phyloP scores from a whole-genome alignment of 176 grass and related monocot genomes.

The Raddia distichophylla region DNA sequence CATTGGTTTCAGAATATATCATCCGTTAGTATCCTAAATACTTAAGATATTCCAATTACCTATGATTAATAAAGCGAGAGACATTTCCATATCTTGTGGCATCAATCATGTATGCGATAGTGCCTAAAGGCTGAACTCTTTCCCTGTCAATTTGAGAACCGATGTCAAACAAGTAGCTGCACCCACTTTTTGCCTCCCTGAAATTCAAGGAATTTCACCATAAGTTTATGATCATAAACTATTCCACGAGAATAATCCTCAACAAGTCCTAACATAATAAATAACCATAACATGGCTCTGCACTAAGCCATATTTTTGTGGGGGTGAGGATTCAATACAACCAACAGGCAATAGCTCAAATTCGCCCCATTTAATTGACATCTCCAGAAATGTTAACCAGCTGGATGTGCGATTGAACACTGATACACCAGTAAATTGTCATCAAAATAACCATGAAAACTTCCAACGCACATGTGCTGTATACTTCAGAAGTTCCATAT shows the following conservation, averaged over 20 bases:
- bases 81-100: conserved; percentile 82
- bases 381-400: neutral
- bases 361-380: neutral
- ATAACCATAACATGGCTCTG: neutral
- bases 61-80: conserved; percentile 98
- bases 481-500: neutral
- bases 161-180: conserved; percentile 71
- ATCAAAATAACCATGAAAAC: neutral
- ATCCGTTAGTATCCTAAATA: conserved; percentile 17
- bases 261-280: neutral
- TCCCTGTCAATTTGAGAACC: conserved; percentile 61
- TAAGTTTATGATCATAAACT: conserved; percentile 17
- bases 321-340: neutral
- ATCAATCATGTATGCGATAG: conserved; percentile 66
- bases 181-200: conserved; percentile 55
- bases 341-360: neutral
- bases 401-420: neutral
- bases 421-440: neutral
- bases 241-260: conserved; percentile 20
- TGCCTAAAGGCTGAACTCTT: conserved; percentile 51
- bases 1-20: conserved; percentile 36
- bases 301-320: neutral
- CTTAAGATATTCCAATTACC: conserved; percentile 47
- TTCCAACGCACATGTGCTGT: neutral
- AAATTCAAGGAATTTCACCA: conserved; percentile 28